Percentiles rank a stretch among this genome's conserved stretches.
These are phyloP conservation scores for Kalaharituber pfeilii DNA, from an alignment of 2,329 filamentous ascomycete species.

Conservation along the genomic window DNA sequence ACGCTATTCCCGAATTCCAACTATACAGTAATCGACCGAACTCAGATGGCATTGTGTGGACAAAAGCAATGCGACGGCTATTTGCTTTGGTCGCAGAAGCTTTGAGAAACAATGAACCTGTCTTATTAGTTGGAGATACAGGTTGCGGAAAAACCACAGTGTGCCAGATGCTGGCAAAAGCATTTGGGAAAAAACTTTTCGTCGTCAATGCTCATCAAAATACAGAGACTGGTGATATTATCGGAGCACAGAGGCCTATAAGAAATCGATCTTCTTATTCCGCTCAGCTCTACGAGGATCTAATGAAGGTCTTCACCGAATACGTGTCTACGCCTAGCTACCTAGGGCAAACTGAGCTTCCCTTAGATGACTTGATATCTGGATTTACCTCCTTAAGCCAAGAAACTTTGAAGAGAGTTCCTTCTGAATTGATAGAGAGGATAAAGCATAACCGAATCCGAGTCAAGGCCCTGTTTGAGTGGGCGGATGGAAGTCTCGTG, in stretches of 20 bases:
- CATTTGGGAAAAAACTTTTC: constrained; percentile 55
- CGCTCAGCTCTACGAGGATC: constrained; percentile 44
- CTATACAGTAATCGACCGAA: constrained; percentile 27
- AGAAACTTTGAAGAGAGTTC: constrained; percentile 32
- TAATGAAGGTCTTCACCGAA: constrained; percentile 34
- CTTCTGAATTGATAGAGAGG: constrained; percentile 32
- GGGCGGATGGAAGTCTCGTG: constrained; percentile 85
- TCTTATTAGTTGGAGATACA: constrained; percentile 87
- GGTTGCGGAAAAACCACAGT: constrained; percentile 97
- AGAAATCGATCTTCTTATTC: constrained; percentile 64
- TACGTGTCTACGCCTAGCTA: constrained; percentile 10
- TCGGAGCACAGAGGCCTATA: constrained; percentile 82
- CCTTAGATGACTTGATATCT: constrained; percentile 40
- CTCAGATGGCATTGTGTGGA: constrained; percentile 67
- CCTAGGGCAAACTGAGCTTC: constrained; percentile 30
- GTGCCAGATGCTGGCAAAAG: constrained; percentile 76
- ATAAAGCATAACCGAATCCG: constrained; percentile 38
- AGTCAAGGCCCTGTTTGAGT: constrained; percentile 80
- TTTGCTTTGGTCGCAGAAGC: constrained; percentile 81
- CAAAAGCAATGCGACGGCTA: constrained; percentile 76
- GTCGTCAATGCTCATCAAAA: constrained; percentile 98
- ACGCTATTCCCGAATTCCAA: constrained; percentile 39
- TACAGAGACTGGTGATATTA: constrained; percentile 90
- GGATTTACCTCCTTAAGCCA: constrained; percentile 40
- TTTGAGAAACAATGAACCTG: constrained; percentile 76